Evolutionary conservation across 176 grass and related monocot species (phyloP).

Genomic region (Oryza brachyantha): DNA sequence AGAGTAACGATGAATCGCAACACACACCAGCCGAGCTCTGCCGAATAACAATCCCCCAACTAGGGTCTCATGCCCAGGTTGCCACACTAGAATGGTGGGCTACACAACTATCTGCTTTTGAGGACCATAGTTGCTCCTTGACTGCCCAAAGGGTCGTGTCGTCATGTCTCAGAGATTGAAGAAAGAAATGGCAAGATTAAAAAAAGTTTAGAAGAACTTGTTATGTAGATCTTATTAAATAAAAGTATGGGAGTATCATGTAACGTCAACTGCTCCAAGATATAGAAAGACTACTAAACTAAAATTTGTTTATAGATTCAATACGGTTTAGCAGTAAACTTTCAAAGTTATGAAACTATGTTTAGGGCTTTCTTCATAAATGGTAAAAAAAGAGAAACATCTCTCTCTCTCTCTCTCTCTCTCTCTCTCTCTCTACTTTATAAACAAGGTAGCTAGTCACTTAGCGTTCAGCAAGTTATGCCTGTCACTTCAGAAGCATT

Average conservation of each 20-base stretch:
- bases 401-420: neutral
- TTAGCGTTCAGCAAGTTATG: neutral
- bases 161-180: slow-evolving; percentile 3
- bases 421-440: neutral
- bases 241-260: neutral
- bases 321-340: neutral
- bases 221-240: neutral
- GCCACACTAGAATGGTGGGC: neutral
- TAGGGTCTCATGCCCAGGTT: neutral
- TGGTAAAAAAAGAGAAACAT: neutral
- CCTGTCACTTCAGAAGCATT: neutral
- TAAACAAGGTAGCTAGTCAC: neutral
- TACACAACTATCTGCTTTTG: neutral
- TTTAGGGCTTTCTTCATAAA: slow-evolving; percentile 18
- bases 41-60: neutral
- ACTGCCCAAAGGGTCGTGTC: neutral
- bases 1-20: neutral
- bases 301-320: neutral
- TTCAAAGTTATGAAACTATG: neutral
- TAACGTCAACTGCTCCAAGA: slow-evolving; percentile 10
- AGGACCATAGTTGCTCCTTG: neutral
- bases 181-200: neutral
- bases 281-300: neutral
- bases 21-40: neutral
- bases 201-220: neutral